Evolutionary conservation across 169 alveolate genomes (phyloP).

Genomic region (Eimeria maxima): DNA sequence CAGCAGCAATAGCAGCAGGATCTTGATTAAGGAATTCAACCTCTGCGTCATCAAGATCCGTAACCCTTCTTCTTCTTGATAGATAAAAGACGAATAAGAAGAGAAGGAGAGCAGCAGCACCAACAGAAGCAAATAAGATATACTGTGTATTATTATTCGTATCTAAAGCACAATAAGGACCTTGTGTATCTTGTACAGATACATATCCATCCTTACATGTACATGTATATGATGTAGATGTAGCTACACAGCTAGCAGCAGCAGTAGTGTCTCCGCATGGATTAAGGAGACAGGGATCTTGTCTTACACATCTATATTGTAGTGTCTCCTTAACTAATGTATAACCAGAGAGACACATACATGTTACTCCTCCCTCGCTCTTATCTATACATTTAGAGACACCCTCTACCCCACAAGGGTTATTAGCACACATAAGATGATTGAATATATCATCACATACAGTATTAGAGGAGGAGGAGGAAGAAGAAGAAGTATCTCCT

Average conservation of each 20-base stretch:
- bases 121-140: background rate
- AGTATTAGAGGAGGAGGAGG: too few relatives aligned
- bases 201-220: conserved; percentile 6
- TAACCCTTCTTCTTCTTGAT: background rate
- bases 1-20: background rate
- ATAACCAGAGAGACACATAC: background rate
- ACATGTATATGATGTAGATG: background rate
- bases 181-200: background rate
- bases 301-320: background rate
- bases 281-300: conserved; percentile 12
- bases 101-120: background rate
- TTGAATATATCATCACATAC: background rate
- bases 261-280: background rate
- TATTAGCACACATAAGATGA: background rate
- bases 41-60: background rate
- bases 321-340: background rate
- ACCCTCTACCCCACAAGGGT: background rate
- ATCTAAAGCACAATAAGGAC: background rate
- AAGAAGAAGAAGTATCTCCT: too few relatives aligned
- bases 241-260: conserved; percentile 20
- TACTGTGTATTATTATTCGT: background rate
- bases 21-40: background rate
- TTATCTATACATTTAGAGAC: conserved; percentile 1
- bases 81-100: background rate
- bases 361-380: background rate